Percentiles rank a stretch among this genome's conserved stretches.
phyloP scores from a whole-genome alignment of 1,284 basidiomycete species.

The Pholiota adiposa region DNA sequence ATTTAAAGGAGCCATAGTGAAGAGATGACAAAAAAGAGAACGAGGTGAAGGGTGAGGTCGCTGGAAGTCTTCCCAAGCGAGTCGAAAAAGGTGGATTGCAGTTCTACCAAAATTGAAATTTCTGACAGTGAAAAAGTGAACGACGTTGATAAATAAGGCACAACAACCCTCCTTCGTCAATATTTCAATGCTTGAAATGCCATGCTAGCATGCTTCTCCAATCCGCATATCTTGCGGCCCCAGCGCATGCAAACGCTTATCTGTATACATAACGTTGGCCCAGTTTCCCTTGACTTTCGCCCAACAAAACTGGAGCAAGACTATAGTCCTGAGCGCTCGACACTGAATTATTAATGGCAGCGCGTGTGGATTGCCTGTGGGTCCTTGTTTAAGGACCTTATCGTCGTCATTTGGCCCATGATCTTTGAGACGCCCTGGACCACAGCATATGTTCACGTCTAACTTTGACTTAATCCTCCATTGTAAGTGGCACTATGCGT shows the following conservation, averaged over 20 bases:
- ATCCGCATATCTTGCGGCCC: slow-evolving; percentile 35
- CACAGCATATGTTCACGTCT: no score
- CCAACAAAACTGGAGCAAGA: no score
- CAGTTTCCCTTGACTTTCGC: no score
- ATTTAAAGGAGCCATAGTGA: slow-evolving; percentile 14
- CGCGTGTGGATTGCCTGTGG: no score
- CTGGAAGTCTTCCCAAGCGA: neutral
- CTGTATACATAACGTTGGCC: slow-evolving; percentile 21
- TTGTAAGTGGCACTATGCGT: no score
- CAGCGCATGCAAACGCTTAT: slow-evolving; percentile 22
- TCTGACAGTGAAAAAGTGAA: no score
- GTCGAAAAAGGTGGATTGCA: neutral
- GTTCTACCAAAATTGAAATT: no score
- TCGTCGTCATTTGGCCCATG: no score
- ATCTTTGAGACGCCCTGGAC: neutral
- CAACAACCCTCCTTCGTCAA: slow-evolving; percentile 21
- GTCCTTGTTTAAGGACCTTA: no score
- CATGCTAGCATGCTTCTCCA: slow-evolving; percentile 35
- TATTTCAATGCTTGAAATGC: no score
- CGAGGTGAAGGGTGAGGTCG: neutral
- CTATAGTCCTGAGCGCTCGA: neutral
- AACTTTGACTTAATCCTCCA: no score
- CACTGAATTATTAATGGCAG: no score
- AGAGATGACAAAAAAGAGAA: neutral
- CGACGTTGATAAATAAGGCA: slow-evolving; percentile 24